Evolutionary conservation across 2,329 filamentous ascomycete genomes (phyloP).

Genomic region (Metarhizium album): DNA sequence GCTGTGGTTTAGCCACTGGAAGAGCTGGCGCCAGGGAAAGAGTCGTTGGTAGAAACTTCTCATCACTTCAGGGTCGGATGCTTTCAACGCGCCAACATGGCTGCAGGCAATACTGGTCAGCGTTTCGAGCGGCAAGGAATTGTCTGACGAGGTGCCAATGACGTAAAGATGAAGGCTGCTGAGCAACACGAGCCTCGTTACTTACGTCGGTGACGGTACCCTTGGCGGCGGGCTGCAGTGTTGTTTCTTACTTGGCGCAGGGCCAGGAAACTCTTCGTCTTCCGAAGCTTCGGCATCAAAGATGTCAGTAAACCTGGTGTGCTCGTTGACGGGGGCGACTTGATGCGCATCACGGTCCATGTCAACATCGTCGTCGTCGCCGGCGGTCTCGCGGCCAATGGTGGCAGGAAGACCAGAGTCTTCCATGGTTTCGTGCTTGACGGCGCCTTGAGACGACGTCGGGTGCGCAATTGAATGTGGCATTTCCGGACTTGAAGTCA

Average conservation of each 20-base stretch:
- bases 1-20: constrained; percentile 96
- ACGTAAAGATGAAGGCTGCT: not conserved
- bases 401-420: constrained; percentile 19
- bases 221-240: constrained; percentile 30
- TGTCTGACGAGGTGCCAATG: not conserved
- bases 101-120: constrained; percentile 11
- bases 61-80: constrained; percentile 75
- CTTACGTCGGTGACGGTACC: constrained; percentile 34
- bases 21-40: constrained; percentile 88
- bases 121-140: too few relatives aligned
- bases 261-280: constrained; percentile 50
- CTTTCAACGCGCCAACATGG: constrained; percentile 27
- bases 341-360: constrained; percentile 28
- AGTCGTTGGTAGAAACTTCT: constrained; percentile 90
- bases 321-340: constrained; percentile 24
- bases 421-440: constrained; percentile 25
- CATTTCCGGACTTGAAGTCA: constrained; percentile 19
- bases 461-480: constrained; percentile 32
- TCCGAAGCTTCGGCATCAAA: constrained; percentile 50
- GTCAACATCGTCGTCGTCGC: constrained; percentile 27
- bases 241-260: constrained; percentile 27
- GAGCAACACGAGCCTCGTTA: not conserved
- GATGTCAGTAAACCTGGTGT: constrained; percentile 46
- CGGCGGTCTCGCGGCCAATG: constrained; percentile 17
- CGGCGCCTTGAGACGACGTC: constrained; percentile 16